phyloP scores from a whole-genome alignment of 148 eudicot genomes.

The Amaranthus hypochondriacus region DNA sequence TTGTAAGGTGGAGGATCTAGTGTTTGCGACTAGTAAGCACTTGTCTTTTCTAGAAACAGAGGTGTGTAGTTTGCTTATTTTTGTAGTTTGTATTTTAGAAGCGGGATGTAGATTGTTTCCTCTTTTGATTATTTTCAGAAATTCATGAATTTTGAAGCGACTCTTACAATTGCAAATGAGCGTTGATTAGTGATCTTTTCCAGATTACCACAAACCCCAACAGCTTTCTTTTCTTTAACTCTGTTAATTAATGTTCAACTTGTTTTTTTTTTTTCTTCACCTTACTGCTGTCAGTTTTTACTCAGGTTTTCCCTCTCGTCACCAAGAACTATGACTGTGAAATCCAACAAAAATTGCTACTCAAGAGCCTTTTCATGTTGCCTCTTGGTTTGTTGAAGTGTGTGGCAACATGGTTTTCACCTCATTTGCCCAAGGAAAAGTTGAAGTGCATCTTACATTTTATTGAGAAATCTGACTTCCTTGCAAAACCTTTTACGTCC shows the following conservation, averaged over 20 bases:
- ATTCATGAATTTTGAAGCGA: not conserved
- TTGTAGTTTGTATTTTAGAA: not conserved
- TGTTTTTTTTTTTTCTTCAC: constrained; percentile 2
- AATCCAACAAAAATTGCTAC: constrained; percentile 53
- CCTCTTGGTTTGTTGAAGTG: constrained; percentile 87
- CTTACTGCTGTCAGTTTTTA: constrained; percentile 12
- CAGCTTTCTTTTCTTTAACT: not conserved
- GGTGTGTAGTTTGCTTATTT: constrained; percentile 35
- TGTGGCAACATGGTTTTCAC: constrained; percentile 66
- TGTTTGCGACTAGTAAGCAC: constrained; percentile 36
- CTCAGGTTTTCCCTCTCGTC: constrained; percentile 68
- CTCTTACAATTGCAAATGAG: not conserved
- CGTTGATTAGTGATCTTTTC: not conserved
- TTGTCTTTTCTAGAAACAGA: constrained; percentile 58
- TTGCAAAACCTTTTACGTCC: constrained; percentile 43
- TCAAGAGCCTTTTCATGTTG: constrained; percentile 51
- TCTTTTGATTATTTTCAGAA: not conserved
- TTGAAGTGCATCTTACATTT: constrained; percentile 45
- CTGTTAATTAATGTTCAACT: not conserved
- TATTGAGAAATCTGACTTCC: constrained; percentile 39
- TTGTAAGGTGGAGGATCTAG: constrained; percentile 46
- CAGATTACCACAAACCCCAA: not conserved
- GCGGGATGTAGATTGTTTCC: not conserved
- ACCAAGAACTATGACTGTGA: constrained; percentile 44
- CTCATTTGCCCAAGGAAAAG: constrained; percentile 59